phyloP scores from a whole-genome alignment of 2,329 filamentous ascomycete genomes.

The Alternaria angustiovoidea region DNA sequence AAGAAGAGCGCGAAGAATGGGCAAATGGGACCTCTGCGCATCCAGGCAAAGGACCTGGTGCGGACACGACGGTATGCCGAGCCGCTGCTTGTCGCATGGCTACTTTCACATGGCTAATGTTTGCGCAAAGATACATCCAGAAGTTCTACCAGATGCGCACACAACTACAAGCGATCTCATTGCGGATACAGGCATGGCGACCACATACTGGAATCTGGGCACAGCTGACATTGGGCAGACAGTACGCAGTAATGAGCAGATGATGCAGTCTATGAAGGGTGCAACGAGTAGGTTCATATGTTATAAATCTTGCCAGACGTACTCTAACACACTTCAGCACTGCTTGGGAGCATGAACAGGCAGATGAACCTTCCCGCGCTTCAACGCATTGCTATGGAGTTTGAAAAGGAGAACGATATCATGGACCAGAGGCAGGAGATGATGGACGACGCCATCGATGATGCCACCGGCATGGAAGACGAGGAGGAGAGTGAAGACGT shows the following conservation, averaged over 20 bases:
- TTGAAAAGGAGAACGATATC: conserved; percentile 97
- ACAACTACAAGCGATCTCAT: conserved; percentile 92
- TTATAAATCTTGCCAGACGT: not conserved
- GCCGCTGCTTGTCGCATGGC: not conserved
- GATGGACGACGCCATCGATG: conserved; percentile 99
- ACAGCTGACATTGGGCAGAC: conserved; percentile 66
- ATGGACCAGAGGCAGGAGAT: conserved; percentile 99
- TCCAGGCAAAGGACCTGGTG: conserved; percentile 96
- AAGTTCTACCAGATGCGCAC: conserved; percentile 99
- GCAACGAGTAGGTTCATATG: conserved; percentile 66
- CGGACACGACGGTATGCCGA: conserved; percentile 75
- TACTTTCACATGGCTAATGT: conserved; percentile 13
- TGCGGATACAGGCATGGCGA: conserved; percentile 83
- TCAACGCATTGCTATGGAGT: conserved; percentile 98
- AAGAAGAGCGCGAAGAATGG: conserved; percentile 98
- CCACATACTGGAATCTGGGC: not conserved
- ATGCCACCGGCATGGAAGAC: conserved; percentile 88
- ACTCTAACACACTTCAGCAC: conserved; percentile 57
- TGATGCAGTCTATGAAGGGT: conserved; percentile 99
- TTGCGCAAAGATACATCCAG: conserved; percentile 77
- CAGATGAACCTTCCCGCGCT: conserved; percentile 96
- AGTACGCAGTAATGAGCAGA: conserved; percentile 97
- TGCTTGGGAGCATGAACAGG: conserved; percentile 95
- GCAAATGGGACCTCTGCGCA: conserved; percentile 97
- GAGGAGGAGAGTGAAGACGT: conserved; percentile 98